Base-by-base conservation (phyloP, 2,329 filamentous ascomycete species). In the Cladophialophora exuberans region DNA sequence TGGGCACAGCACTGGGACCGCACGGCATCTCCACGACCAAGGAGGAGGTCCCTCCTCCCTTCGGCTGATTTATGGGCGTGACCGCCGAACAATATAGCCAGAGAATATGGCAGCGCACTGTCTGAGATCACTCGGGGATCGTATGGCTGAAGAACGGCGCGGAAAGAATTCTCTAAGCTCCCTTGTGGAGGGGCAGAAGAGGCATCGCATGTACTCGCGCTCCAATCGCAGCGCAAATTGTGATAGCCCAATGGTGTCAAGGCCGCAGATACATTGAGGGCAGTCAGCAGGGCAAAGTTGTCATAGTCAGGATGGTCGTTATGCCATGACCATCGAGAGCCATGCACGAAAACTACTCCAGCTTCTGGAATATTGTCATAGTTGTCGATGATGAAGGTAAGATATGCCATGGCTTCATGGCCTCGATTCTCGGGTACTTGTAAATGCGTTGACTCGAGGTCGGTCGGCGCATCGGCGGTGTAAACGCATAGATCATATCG, bases 1-100 rank as follows among this genome's bases (percentile, higher is more conserved):
- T 82, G 81, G 9, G 80, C 80, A 67, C 80, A 83, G 64, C 81
- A 83, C 65, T 80, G 74, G 38, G 74, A 69, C 52, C 76, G 64
- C 58, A 79, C 30, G 54, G 75, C 64, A 73, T 78, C 65, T 67
- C 70, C 65, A 61, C 74, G 60, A 62, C 73, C 72, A 52, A 78
- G 62, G 69, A 66, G 46, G 63, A 61, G 25, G 18, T 38, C 28
- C 5, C 3, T 6, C 2, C 2, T 28, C 11, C 41, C 57, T 22
- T 64, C 60, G 11, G 69, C 61, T 56, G 62, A 68, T 55, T 69
- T 67, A 11, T 70, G 66, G 39, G 71, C 70, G n/a, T 70, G 69
- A 3, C 64, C 65, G 3, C 72, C 72, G 52, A 76, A 76, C 3
- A 76, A 46, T 2, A 63, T 50, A 5, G 57, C 65, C 6, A 76